phyloP scores from a whole-genome alignment of 371 early-diverging fungal genomes.

The Fennellomyces sp. region DNA sequence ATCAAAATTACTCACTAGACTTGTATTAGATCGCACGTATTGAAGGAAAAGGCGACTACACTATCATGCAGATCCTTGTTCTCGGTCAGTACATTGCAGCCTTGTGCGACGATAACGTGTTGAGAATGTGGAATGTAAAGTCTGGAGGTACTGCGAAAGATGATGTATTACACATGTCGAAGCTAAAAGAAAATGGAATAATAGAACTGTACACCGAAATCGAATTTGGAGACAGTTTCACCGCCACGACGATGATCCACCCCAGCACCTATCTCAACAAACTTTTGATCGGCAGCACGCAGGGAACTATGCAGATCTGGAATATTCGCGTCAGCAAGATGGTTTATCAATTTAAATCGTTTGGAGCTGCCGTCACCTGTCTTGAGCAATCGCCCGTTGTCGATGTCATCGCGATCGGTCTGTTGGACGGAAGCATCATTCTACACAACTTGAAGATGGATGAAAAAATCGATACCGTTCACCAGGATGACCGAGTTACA shows the following conservation, averaged over 20 bases:
- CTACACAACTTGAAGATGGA: constrained; percentile 84
- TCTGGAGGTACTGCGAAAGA: constrained; percentile 57
- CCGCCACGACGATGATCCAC: constrained; percentile 78
- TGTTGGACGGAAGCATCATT: constrained; percentile 84
- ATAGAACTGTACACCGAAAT: constrained; percentile 77
- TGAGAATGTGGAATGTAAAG: constrained; percentile 77
- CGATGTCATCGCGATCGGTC: constrained; percentile 91
- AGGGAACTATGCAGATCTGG: constrained; percentile 93
- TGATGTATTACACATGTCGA: not conserved
- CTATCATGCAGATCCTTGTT: constrained; percentile 55
- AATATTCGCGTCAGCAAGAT: constrained; percentile 83
- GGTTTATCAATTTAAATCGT: constrained; percentile 78
- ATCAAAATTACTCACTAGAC: too few relatives aligned
- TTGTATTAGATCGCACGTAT: constrained; percentile 33
- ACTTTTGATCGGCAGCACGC: constrained; percentile 81
- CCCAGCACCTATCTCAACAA: constrained; percentile 98
- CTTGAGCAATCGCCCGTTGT: constrained; percentile 88
- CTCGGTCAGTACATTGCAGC: constrained; percentile 79
- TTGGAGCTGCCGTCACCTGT: constrained; percentile 77
- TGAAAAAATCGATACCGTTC: constrained; percentile 70
- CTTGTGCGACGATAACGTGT: constrained; percentile 76
- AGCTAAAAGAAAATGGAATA: not conserved
- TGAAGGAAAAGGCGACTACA: constrained; percentile 31
- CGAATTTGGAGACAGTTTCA: constrained; percentile 78
- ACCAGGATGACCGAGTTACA: constrained; percentile 89